Percentiles rank a stretch among this genome's conserved stretches.
These are phyloP conservation scores for Suillus ampliporus DNA, from an alignment of 768 basidiomycete species.

Conservation along the genomic window DNA sequence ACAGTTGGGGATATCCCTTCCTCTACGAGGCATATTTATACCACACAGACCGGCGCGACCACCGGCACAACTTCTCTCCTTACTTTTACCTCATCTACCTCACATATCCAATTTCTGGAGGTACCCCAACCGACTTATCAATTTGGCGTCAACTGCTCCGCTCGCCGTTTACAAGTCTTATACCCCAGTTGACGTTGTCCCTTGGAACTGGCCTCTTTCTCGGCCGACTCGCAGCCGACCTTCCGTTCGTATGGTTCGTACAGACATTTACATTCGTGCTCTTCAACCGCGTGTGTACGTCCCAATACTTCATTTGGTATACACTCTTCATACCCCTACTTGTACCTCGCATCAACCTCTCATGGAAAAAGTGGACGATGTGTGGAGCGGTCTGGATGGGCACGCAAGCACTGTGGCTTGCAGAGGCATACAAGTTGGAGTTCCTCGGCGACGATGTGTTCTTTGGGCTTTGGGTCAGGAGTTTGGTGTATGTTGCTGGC, in stretches of 20 bases:
- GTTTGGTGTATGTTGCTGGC: conserved; percentile 73
- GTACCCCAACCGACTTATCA: conserved; percentile 25
- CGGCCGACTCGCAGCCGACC: conserved; percentile 57
- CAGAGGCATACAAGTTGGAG: conserved; percentile 90
- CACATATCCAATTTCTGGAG: conserved; percentile 60
- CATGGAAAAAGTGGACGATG: conserved; percentile 44
- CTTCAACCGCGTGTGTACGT: conserved; percentile 99
- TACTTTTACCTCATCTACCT: conserved; percentile 97
- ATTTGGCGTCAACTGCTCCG: conserved; percentile 53
- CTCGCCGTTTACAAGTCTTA: conserved; percentile 82
- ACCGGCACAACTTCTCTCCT: conserved; percentile 97
- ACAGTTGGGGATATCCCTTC: conserved; percentile 95
- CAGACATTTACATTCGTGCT: conserved; percentile 92
- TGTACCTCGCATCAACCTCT: conserved; percentile 66
- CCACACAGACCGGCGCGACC: conserved; percentile 89
- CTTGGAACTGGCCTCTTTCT: conserved; percentile 77
- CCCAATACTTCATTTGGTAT: conserved; percentile 98
- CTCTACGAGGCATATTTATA: conserved; percentile 92
- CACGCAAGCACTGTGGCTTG: conserved; percentile 87
- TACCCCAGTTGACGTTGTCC: conserved; percentile 80
- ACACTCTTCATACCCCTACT: conserved; percentile 86
- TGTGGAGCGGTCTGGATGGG: conserved; percentile 70
- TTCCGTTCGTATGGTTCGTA: conserved; percentile 88
- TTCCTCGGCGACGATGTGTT: conserved; percentile 82
- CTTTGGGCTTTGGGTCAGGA: conserved; percentile 75